Evolutionary conservation across 2,329 filamentous ascomycete genomes (phyloP), one percentile per base, ranked within the genome.

Genomic region (Anisogramma anomala): DNA sequence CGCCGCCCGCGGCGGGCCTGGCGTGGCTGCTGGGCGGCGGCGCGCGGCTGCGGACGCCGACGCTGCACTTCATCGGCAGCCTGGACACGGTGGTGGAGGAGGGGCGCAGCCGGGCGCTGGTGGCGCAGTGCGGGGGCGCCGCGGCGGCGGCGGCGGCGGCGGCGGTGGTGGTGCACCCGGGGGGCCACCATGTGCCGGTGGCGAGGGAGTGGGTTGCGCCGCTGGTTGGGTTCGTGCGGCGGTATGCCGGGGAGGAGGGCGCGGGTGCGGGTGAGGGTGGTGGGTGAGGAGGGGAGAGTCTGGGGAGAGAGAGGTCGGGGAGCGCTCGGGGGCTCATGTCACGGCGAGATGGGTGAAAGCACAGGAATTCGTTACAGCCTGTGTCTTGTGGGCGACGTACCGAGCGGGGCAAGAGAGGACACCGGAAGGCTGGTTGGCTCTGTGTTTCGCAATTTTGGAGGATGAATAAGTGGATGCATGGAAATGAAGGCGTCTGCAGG

Each of bases 51-150:
- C 59, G 57, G 48, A 94, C 88, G 45, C 84, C 85, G 0, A 76
- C 83, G 48, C 58, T 94, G 61, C 86, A 94, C 63, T 82, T 87
- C 51, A 59, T 94, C 19, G 89, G 89, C 1, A 81, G 77, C 40
- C 65, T 94, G 51, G 89, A 95, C 64, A 85, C 82, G 3, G 84
- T 95, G 1, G 88, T 96, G 0, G 84, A 87, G 23, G 88, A 95
- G 65, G 61, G 62, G 39, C 67, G 84, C 54, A 84, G 77, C 57
- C 66, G 73, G 52, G 72, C 67, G 17, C 61, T 95, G 43, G 69
- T 83, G 3, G 77, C 86, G 18, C 68, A 71, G 34, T 85, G 79
- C 58, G 67, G 61, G 20, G 69, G 67, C 22, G 67, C 69, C 0
- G 33, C 67, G 55, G 67, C 74, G 49, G 55, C 76, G 52, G 72